Evolutionary conservation across 2,329 filamentous ascomycete species (phyloP).

Genomic region (Xylaria multiplex): DNA sequence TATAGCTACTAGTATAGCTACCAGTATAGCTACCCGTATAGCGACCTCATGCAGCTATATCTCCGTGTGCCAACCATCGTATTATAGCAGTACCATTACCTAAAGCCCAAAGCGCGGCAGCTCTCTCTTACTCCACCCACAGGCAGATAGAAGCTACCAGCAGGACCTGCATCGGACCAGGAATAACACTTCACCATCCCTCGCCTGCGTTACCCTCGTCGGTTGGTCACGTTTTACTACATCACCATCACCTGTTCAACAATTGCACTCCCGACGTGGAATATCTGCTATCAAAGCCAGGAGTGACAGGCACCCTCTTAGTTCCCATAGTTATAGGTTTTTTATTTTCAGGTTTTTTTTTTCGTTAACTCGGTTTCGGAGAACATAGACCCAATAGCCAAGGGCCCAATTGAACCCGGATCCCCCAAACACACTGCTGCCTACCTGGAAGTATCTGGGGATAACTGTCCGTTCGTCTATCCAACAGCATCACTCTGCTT

Average conservation of each 20-base stretch:
- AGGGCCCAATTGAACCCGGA: conserved; percentile 22
- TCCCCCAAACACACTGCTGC: conserved; percentile 29
- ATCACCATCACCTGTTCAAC: conserved; percentile 17
- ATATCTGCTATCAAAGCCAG: background rate
- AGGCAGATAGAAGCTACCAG: background rate
- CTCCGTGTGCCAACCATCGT: background rate
- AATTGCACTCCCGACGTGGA: conserved; percentile 1
- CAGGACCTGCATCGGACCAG: conserved; percentile 18
- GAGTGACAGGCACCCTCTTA: background rate
- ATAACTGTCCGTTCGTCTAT: background rate
- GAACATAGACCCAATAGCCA: background rate
- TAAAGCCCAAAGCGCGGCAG: background rate
- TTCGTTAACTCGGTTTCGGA: background rate
- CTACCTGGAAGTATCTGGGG: background rate
- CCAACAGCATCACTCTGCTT: conserved; percentile 5
- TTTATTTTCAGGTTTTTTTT: background rate
- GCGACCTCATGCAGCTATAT: no score
- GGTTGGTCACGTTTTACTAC: conserved; percentile 5
- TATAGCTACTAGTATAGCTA: no score
- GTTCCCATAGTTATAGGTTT: conserved; percentile 4
- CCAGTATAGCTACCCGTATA: no score
- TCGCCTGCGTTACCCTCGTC: conserved; percentile 7
- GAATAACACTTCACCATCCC: conserved; percentile 18
- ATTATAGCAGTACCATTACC: background rate
- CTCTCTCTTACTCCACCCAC: conserved; percentile 4